These are phyloP conservation scores for Trametes cingulata DNA, from an alignment of 768 basidiomycete species.

Conservation along the genomic window DNA sequence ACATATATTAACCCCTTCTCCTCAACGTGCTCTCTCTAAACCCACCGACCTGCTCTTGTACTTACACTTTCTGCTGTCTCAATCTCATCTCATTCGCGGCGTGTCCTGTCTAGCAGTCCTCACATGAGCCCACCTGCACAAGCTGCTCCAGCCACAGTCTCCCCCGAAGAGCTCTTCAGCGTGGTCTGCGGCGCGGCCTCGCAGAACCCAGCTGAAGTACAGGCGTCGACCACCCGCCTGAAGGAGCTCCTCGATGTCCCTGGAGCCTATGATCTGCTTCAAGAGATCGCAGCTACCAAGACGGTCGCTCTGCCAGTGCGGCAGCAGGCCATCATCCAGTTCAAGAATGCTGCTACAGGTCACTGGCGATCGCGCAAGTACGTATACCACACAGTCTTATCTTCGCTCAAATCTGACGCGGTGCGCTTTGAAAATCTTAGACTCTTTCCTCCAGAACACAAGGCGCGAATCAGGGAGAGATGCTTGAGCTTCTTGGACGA, in stretches of 20 bases:
- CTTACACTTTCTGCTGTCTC: not conserved
- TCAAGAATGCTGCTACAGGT: conserved; percentile 75
- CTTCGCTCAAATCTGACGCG: no score
- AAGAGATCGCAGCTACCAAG: conserved; percentile 68
- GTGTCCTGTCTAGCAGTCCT: not conserved
- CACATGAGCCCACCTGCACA: conserved; percentile 8
- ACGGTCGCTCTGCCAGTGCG: conserved; percentile 65
- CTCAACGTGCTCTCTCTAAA: not conserved
- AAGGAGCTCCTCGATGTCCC: conserved; percentile 67
- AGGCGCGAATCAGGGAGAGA: conserved; percentile 61
- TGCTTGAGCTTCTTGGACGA: conserved; percentile 73
- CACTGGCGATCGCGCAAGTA: conserved; percentile 84
- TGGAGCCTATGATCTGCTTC: conserved; percentile 70
- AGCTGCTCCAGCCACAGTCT: conserved; percentile 40
- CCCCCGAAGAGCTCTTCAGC: conserved; percentile 64
- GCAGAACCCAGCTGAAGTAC: conserved; percentile 57
- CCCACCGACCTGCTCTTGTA: conserved; percentile 7
- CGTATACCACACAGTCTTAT: conserved; percentile 27
- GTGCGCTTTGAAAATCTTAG: conserved; percentile 36
- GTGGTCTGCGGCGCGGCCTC: conserved; percentile 70
- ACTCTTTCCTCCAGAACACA: conserved; percentile 67
- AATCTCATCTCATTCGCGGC: not conserved
- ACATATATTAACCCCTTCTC: not conserved
- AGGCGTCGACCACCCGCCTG: conserved; percentile 56
- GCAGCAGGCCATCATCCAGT: conserved; percentile 83